Evolutionary conservation across 2,329 filamentous ascomycete genomes (phyloP).

Genomic region (Ceratocystis destructans): DNA sequence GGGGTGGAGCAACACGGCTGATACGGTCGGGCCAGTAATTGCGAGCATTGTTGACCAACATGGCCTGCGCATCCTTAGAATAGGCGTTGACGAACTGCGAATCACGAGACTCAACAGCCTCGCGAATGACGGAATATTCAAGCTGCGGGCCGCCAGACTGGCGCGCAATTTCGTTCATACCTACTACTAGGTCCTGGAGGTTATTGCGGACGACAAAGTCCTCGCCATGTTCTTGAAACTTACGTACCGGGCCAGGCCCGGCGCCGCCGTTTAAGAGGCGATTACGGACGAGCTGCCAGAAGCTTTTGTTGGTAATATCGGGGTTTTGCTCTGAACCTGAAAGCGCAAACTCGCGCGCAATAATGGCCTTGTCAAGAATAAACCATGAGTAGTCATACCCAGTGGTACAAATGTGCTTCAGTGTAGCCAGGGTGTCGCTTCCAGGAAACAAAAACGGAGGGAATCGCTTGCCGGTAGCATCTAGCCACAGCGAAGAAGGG

Average conservation of each 20-base stretch:
- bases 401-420: conserved; percentile 45
- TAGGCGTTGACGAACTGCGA: conserved; percentile 42
- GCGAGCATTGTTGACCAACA: conserved; percentile 45
- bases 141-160: conserved; percentile 35
- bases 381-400: conserved; percentile 53
- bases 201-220: conserved; percentile 47
- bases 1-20: conserved; percentile 39
- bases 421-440: conserved; percentile 42
- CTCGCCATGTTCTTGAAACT: conserved; percentile 43
- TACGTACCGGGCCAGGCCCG: conserved; percentile 42
- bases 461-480: conserved; percentile 44
- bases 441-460: conserved; percentile 45
- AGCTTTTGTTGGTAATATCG: conserved; percentile 44
- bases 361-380: conserved; percentile 43
- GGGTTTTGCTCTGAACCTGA: conserved; percentile 52
- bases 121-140: conserved; percentile 32
- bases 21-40: conserved; percentile 41
- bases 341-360: conserved; percentile 47
- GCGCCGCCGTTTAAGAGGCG: conserved; percentile 36
- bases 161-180: conserved; percentile 44
- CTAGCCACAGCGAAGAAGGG: conserved; percentile 49
- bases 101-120: conserved; percentile 40
- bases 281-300: conserved; percentile 37
- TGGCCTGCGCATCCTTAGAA: conserved; percentile 47
- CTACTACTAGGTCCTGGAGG: conserved; percentile 39